Base-by-base conservation (phyloP, 306 rosid genomes). In the Trichosanthes cucumerina region DNA sequence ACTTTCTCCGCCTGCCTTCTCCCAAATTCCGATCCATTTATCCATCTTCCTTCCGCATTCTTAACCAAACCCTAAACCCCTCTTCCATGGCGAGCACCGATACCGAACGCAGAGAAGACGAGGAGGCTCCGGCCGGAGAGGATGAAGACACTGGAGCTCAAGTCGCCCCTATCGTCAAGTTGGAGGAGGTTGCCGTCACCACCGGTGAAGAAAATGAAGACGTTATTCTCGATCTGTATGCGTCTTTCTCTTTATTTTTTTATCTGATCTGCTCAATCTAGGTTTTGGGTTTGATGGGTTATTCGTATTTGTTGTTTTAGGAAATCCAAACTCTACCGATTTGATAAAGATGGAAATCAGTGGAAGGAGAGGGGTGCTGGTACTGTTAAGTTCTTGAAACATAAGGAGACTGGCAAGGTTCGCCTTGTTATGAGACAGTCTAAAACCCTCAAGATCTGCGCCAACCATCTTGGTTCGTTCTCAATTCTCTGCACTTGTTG, bases 111-210 rank as follows among this genome's bases (percentile, higher is more conserved):
- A 87, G 92, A 23, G 98, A 91, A n/a, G 99, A 92, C 7, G 99
- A 90, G 66, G 97, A 88, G 8, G 88, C 90, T 28, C 90, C 92
- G 6, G 89, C 89, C 80, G 97, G 82, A 31, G 99, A 95, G 3
- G 99, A 95, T 65, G 99, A 95, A 71, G 99, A 95, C 76, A 95
- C 99, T 70, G 98, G 99, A 46, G 99, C 99, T 16, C 96, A 91
- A 68, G 90, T 95, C 12, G 99, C 97, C 57, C 99, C 99, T 26
- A 95, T 95, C 85, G 98, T 96, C 82, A 86, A 82, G 75, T 97
- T 96, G 14, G 93, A 93, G 76, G 97, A 81, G 71, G 91, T 93
- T 52, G 79, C 90, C 44, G 91, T 93, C 1, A 78, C 89, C 75
- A 93, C 97, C 3, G 98, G 97, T 3, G 98, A 93, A 82, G 97